These are phyloP conservation scores for Acorus gramineus DNA, from an alignment of 106 monocot species.

Conservation along the genomic window DNA sequence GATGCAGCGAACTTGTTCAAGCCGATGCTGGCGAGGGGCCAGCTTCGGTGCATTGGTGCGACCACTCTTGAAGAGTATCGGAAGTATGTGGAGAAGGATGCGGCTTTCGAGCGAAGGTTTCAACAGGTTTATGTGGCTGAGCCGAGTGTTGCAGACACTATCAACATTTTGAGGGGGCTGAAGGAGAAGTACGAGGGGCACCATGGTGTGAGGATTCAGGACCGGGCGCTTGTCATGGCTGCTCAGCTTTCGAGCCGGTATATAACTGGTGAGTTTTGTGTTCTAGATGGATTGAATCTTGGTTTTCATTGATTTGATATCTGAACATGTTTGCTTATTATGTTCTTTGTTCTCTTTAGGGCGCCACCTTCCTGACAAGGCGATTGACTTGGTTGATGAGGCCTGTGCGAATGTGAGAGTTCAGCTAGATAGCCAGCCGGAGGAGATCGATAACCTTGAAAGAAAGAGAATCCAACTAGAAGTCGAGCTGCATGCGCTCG, in stretches of 20 bases:
- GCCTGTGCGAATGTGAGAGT: slow-evolving; percentile 91
- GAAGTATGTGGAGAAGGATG: slow-evolving; percentile 67
- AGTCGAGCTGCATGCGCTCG: slow-evolving; percentile 82
- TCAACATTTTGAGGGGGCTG: slow-evolving; percentile 47
- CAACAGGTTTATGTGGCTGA: slow-evolving; percentile 62
- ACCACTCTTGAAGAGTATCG: slow-evolving; percentile 63
- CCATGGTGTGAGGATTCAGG: slow-evolving; percentile 59
- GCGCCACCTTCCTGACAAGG: slow-evolving; percentile 88
- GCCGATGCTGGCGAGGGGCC: too few relatives aligned
- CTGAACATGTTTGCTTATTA: too few relatives aligned
- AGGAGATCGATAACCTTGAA: slow-evolving; percentile 64
- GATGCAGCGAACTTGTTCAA: slow-evolving; percentile 17
- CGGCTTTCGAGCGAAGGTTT: slow-evolving; percentile 41
- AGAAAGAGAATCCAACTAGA: slow-evolving; percentile 83
- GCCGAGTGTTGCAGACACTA: slow-evolving; percentile 43
- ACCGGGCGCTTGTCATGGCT: slow-evolving; percentile 57
- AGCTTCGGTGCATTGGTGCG: slow-evolving; percentile 33
- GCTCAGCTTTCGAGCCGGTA: slow-evolving; percentile 53
- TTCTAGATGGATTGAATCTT: neutral
- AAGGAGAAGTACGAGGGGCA: slow-evolving; percentile 67
- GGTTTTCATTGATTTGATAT: neutral
- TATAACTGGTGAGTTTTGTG: slow-evolving; percentile 33
- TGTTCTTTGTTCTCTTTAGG: slow-evolving; percentile 21
- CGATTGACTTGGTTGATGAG: slow-evolving; percentile 93
- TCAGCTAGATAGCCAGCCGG: slow-evolving; percentile 71